Evolutionary conservation across 495 filamentous ascomycete genomes (phyloP), one percentile per base, ranked within the genome.

Genomic region (Elasticomyces elasticus): DNA sequence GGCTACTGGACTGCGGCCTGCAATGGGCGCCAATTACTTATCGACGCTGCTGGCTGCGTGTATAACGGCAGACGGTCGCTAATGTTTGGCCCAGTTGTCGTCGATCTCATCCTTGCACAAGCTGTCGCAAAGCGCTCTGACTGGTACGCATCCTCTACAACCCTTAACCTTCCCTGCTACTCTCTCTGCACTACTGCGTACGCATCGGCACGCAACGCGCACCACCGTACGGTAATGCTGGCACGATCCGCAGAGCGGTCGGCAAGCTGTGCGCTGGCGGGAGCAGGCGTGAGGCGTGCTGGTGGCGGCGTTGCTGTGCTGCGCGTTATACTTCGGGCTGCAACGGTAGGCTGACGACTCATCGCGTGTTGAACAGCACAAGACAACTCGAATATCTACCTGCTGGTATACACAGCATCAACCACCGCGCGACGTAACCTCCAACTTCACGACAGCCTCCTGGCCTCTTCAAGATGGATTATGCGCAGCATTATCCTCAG

Each of bases 401-500:
- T 37, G 41, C 13, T 31, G 46, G 40, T 9, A 9, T n/a, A 17
- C 40, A 17, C 42, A 43, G 6, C 35, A 30, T 27, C 27, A 15
- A 30, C 27, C 19, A 19, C 47, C 48, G 27, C 25, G 46, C 48
- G 33, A 31, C 42, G 40, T 43, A 58, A 53, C 17, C 55, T 38
- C 48, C 38, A 53, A 35, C 54, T 10, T 26, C 31, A 23, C 30
- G n/a, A 52, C 54, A 20, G 19, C 56, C 33, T 37, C 25, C 12
- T 5, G 30, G n/a, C 48, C 43, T 30, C 4, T 30, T 20, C 19
- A 37, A 10, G 5, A 58, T 58, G 54, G 54, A 62, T 22, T 62
- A 62, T 30, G 31, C 54, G 44, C 54, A 51, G 25, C 58, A 61
- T 33, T 52, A 61, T 41, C 52, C 52, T 22, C 53, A 56, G 26